Base-by-base conservation (phyloP, 352 stramenopile genomes). In the Globisporangium mamillatum region DNA sequence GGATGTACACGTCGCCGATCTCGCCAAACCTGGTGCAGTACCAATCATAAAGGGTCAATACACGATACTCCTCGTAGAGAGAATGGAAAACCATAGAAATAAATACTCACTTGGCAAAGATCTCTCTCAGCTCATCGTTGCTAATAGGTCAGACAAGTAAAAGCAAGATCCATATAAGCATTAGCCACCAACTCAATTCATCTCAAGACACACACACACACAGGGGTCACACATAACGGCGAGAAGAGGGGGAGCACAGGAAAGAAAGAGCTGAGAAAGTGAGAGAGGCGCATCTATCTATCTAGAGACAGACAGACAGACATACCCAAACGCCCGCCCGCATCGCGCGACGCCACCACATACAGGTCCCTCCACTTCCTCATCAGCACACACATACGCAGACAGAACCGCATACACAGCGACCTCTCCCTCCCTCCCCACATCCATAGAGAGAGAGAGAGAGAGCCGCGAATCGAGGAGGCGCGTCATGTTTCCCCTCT, bases 1-100 rank as follows among this genome's bases (percentile, higher is more conserved):
- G 86, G 66, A 94, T 93, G 79, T 94, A 93, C 55, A 92, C 83
- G 65, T 94, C 87, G 7, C 87, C 84, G 71, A 94, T 88, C 61
- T 94, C 87, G 32, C 87, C 81, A 62, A 76, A 82, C 65, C 74
- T 86, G 36, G 58, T 9, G 34, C 1, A 9, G 55, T 50, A 22
- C 41, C 4, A 50, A 38, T 59, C 24, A 56, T 25, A 52, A 60
- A 29, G 4, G 48, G 32, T 8, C 20, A 58, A 22, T 29, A 12
- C 27, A 53, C 20, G 32, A 68, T 53, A 14, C 36, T 16, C 18
- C 41, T 65, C 55, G 41, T 14, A 29, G 4, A 48, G 22, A 6
- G 5, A 44, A 60, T 5, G 12, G 2, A 61, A 71, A 74, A 38
- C 72, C 73, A 54, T 75, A 38, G 60, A n/a, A 60, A 67, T 22